Percentiles rank a stretch among this genome's conserved stretches.
phyloP scores from a whole-genome alignment of 805 yeast genomes.

The Starmerella geochares region DNA sequence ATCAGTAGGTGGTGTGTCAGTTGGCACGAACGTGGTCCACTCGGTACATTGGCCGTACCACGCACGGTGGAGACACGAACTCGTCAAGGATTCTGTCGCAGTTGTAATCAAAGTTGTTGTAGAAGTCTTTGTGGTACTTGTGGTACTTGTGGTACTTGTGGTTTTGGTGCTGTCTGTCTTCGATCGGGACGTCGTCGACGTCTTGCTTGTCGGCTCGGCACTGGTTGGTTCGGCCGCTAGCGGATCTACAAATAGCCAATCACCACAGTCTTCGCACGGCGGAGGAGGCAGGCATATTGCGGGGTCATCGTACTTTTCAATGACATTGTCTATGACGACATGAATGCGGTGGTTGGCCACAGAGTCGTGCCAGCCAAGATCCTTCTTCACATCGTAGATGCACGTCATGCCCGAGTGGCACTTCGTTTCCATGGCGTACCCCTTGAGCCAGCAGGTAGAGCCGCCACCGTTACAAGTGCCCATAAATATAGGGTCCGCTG shows the following conservation, averaged over 20 bases:
- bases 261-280: constrained; percentile 80
- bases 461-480: constrained; percentile 95
- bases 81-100: not conserved
- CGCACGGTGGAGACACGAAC: constrained; percentile 5
- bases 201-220: not conserved
- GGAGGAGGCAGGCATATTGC: constrained; percentile 57
- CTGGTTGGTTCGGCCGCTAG: constrained; percentile 10
- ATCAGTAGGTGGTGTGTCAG: not conserved
- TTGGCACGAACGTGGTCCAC: constrained; percentile 6
- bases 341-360: constrained; percentile 82
- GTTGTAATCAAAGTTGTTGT: not conserved
- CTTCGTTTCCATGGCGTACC: constrained; percentile 93
- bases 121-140: not conserved
- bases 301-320: constrained; percentile 61
- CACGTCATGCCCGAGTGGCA: constrained; percentile 89
- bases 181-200: not conserved
- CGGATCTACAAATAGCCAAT: constrained; percentile 60
- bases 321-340: constrained; percentile 74
- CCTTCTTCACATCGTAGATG: constrained; percentile 78
- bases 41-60: constrained; percentile 9
- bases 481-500: constrained; percentile 93
- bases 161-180: too few relatives aligned
- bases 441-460: constrained; percentile 78
- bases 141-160: not conserved
- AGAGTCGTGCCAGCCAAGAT: constrained; percentile 84